A percentile compares a stretch with the other conserved stretches of the same genome.
These are phyloP conservation scores for Crithidia acanthocephali DNA, from an alignment of 208 protist species.

Conservation along the genomic window DNA sequence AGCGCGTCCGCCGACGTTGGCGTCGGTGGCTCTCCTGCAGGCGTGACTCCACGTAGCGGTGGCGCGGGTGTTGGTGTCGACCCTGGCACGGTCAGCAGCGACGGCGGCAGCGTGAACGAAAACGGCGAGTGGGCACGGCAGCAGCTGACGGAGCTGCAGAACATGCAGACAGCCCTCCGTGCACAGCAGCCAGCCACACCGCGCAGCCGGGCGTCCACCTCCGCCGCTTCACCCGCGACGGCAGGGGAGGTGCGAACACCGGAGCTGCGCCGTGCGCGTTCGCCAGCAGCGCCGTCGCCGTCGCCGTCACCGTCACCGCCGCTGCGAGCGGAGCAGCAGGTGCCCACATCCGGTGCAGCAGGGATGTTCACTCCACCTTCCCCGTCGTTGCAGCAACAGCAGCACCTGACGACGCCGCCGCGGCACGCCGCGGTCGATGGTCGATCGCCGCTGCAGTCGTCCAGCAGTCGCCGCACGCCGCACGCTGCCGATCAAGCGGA, in stretches of 20 bases:
- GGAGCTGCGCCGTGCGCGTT: conserved; percentile 3
- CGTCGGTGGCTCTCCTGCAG: background rate
- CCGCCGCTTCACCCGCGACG: background rate
- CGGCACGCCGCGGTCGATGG: background rate
- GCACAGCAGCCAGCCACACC: conserved; percentile 30
- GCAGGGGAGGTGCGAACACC: background rate
- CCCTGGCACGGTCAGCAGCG: no score
- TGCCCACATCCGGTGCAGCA: background rate
- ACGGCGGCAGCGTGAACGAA: background rate
- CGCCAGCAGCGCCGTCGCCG: background rate
- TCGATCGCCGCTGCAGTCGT: background rate
- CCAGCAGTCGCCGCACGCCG: conserved; percentile 6
- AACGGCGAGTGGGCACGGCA: conserved; percentile 26
- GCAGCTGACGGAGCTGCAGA: conserved; percentile 28
- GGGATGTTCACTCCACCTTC: background rate
- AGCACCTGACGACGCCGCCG: background rate
- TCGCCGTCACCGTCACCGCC: background rate
- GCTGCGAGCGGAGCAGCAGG: background rate
- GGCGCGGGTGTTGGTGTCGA: no score
- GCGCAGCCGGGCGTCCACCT: conserved; percentile 17
- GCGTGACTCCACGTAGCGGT: no score
- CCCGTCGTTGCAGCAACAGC: background rate
- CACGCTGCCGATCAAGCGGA: background rate
- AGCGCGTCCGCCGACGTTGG: background rate
- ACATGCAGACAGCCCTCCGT: conserved; percentile 31